Conservation (phyloP, 306 rosid species). For the Quercus glauca region DNA sequence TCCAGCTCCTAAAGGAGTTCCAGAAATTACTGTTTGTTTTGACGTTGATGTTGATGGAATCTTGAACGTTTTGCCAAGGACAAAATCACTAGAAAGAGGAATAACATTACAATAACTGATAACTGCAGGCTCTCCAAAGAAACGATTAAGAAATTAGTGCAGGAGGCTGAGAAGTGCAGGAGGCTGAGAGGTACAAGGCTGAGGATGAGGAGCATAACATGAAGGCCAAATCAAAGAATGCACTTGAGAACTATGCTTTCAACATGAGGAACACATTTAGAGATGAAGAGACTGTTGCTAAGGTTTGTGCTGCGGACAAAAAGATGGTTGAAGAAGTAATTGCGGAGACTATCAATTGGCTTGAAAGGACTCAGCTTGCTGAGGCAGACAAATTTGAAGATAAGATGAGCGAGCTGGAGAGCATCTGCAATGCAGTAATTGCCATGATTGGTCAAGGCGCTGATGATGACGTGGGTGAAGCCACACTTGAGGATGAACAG, state of each 20-base stretch:
- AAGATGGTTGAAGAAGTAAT: conserved; percentile 51
- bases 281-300: conserved; percentile 46
- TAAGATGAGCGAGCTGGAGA: conserved; percentile 49
- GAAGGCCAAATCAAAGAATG: conserved; percentile 44
- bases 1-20: conserved; percentile 37
- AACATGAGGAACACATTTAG: conserved; percentile 54
- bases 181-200: conserved; percentile 41
- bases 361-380: conserved; percentile 44
- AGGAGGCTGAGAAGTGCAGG: conserved; percentile 47
- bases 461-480: conserved; percentile 36
- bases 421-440: conserved; percentile 49
- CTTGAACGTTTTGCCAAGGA: conserved; percentile 40
- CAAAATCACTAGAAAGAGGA: conserved; percentile 35
- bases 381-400: conserved; percentile 45
- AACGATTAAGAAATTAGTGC: conserved; percentile 35
- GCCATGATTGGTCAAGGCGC: conserved; percentile 46
- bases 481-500: neutral
- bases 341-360: conserved; percentile 42
- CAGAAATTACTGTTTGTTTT: conserved; percentile 29
- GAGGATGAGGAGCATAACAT: conserved; percentile 49
- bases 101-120: conserved; percentile 40
- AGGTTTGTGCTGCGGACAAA: conserved; percentile 40
- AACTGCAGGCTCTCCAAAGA: conserved; percentile 32
- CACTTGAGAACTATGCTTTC: conserved; percentile 46
- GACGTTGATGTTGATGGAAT: conserved; percentile 45